Evolutionary conservation across 495 filamentous ascomycete genomes (phyloP).

Genomic region (Penicillium samsonianum): DNA sequence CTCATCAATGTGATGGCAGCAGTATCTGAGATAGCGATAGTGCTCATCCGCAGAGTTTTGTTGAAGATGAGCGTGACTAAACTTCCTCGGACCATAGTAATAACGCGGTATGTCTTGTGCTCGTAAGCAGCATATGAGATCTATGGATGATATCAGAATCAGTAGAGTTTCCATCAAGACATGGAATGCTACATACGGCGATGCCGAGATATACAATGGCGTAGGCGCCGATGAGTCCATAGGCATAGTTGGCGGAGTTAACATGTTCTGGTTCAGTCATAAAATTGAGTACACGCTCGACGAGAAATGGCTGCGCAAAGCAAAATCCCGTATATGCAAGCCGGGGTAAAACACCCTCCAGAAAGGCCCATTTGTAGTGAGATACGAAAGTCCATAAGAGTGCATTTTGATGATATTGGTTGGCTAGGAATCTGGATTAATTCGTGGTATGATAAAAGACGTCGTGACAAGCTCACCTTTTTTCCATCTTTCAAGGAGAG

Average conservation of each 20-base stretch:
- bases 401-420: conserved; percentile 38
- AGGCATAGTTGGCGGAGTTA: conserved; percentile 39
- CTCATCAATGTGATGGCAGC: conserved; percentile 59
- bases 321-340: conserved; percentile 54
- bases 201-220: conserved; percentile 58
- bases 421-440: conserved; percentile 14
- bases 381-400: conserved; percentile 35
- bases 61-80: conserved; percentile 54
- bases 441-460: neutral
- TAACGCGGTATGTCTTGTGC: conserved; percentile 49
- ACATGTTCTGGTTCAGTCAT: conserved; percentile 36
- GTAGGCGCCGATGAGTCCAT: conserved; percentile 60
- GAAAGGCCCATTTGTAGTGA: conserved; percentile 39
- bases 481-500: conserved; percentile 41
- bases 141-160: conserved; percentile 1
- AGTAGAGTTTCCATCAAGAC: neutral
- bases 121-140: conserved; percentile 48
- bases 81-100: conserved; percentile 55
- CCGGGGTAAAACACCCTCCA: conserved; percentile 49
- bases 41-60: conserved; percentile 40
- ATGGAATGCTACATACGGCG: conserved; percentile 34
- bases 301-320: conserved; percentile 63
- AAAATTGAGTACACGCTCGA: conserved; percentile 48
- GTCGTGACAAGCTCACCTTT: conserved; percentile 27
- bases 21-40: conserved; percentile 43